These are phyloP conservation scores for Fomitopsis palustris DNA, from an alignment of 1,284 basidiomycete genomes.

Conservation along the genomic window DNA sequence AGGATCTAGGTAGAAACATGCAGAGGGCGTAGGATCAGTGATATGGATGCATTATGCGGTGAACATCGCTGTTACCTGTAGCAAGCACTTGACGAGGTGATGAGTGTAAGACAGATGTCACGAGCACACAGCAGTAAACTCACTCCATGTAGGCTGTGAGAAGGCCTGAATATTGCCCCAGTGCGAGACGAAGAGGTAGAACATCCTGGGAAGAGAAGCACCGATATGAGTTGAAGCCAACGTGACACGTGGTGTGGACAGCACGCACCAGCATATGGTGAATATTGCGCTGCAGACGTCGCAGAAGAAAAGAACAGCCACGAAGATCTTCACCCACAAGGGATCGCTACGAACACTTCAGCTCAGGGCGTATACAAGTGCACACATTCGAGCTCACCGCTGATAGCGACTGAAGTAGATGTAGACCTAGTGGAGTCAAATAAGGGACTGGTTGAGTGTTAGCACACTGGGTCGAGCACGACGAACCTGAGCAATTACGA, in stretches of 20 bases:
- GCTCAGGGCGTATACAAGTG: background rate
- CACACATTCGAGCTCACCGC: background rate
- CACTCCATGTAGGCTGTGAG: constrained; percentile 1
- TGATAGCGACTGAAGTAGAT: constrained; percentile 1
- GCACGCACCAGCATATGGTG: background rate
- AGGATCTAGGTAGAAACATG: background rate
- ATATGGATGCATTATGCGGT: background rate
- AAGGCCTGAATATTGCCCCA: constrained; percentile 4
- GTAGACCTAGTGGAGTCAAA: background rate
- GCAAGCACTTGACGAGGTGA: background rate
- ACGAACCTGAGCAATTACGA: constrained; percentile 3
- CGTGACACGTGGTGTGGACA: background rate
- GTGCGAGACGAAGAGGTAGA: constrained; percentile 1
- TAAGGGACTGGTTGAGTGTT: background rate
- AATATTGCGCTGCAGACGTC: constrained; percentile 1
- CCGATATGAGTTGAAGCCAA: background rate
- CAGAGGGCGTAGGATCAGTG: background rate
- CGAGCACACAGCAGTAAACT: background rate
- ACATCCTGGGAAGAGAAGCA: background rate
- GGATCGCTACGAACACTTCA: background rate
- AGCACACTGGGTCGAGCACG: background rate
- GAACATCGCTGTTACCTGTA: background rate
- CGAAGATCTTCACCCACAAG: background rate
- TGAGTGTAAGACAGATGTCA: background rate
- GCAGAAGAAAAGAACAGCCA: background rate